These are phyloP conservation scores for Truncatella angustata DNA, from an alignment of 2,329 filamentous ascomycete species.

Conservation along the genomic window DNA sequence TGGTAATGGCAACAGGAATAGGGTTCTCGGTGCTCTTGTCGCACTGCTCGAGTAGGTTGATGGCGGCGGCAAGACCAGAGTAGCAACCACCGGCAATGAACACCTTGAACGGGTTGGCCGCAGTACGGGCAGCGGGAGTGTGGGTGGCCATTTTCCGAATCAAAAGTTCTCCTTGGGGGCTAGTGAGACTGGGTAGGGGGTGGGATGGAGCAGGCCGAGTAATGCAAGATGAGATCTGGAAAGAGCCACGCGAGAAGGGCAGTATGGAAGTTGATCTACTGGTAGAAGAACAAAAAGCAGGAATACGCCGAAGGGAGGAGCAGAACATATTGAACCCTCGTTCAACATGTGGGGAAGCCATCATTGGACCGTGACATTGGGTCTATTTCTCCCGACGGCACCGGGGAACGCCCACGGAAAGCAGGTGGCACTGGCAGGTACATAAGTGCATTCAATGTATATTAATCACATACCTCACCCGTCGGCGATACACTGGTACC, in stretches of 20 bases:
- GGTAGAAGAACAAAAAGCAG: neutral
- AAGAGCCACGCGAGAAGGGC: slow-evolving; percentile 1
- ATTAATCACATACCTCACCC: too few relatives aligned
- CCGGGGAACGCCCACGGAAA: neutral
- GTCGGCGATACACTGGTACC: neutral
- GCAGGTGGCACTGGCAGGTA: slow-evolving; percentile 5
- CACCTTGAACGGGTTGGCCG: slow-evolving; percentile 46
- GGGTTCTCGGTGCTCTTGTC: slow-evolving; percentile 44
- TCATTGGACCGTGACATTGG: slow-evolving; percentile 4
- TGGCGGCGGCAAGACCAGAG: slow-evolving; percentile 63
- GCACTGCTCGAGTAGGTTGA: slow-evolving; percentile 67
- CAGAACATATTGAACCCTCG: slow-evolving; percentile 1
- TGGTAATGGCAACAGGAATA: slow-evolving; percentile 65
- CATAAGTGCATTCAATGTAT: neutral
- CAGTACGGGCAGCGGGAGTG: slow-evolving; percentile 1
- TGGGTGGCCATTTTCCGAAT: neutral
- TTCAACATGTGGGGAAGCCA: slow-evolving; percentile 2
- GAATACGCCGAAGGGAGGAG: slow-evolving; percentile 1
- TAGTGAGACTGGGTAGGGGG: neutral
- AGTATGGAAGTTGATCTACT: neutral
- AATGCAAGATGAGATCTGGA: slow-evolving; percentile 2
- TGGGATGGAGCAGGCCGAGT: neutral
- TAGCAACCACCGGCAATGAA: slow-evolving; percentile 72
- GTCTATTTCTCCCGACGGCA: neutral
- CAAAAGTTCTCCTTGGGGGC: neutral